Evolutionary conservation across 257 asterid species (phyloP).

Genomic region (Solanum commersonii): DNA sequence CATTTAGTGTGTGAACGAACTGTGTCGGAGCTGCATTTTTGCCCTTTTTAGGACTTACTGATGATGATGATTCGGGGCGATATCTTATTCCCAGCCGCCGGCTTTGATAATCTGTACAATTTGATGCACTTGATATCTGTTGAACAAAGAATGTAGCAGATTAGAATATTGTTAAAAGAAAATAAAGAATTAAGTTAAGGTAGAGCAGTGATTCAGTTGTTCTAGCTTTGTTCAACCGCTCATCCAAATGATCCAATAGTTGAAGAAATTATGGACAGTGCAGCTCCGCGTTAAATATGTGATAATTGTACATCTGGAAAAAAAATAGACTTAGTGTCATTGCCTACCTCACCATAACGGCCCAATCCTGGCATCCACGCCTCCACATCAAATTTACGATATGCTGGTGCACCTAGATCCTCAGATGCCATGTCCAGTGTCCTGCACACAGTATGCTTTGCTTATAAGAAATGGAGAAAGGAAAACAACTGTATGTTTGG

Average conservation of each 20-base stretch:
- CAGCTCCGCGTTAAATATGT: background rate
- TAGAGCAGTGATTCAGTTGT: background rate
- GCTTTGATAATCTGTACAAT: conserved; percentile 96
- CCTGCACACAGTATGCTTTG: conserved; percentile 18
- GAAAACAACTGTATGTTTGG: background rate
- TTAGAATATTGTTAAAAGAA: background rate
- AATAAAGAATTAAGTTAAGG: background rate
- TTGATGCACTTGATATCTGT: conserved; percentile 97
- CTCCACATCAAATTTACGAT: conserved; percentile 91
- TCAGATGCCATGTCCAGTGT: conserved; percentile 91
- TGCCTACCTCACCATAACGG: conserved; percentile 83
- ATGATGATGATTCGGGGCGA: conserved; percentile 53
- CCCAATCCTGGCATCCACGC: conserved; percentile 99
- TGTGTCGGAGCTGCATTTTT: conserved; percentile 40
- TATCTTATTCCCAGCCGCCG: conserved; percentile 78
- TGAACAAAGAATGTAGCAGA: background rate
- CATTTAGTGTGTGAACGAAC: conserved; percentile 89
- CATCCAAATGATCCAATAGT: background rate
- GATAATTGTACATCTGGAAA: background rate
- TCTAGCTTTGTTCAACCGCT: background rate
- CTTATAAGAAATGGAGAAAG: background rate
- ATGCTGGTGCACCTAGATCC: conserved; percentile 98
- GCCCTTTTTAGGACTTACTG: conserved; percentile 49
- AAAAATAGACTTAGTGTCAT: background rate
- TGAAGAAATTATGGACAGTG: background rate